phyloP scores from a whole-genome alignment of 2,329 filamentous ascomycete species.

The Microascus cirrosus region DNA sequence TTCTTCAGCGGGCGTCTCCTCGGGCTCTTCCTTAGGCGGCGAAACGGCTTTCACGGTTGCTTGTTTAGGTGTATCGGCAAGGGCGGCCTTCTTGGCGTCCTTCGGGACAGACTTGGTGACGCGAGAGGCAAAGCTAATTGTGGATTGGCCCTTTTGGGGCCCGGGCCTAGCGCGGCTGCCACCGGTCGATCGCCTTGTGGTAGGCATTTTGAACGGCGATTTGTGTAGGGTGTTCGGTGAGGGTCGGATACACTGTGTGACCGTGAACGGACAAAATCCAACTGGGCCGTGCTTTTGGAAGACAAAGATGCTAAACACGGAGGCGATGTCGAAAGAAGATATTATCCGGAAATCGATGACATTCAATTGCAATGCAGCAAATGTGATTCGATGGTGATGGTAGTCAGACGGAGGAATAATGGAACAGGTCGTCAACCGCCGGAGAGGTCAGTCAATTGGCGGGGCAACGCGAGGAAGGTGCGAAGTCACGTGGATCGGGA shows the following conservation, averaged over 20 bases:
- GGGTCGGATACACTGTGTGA: neutral
- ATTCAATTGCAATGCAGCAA: neutral
- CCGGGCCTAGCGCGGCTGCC: conserved; percentile 21
- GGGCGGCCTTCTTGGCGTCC: conserved; percentile 31
- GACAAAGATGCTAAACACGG: no score
- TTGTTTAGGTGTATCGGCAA: conserved; percentile 21
- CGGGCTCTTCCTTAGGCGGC: conserved; percentile 3
- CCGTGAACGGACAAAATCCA: neutral
- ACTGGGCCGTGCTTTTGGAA: neutral
- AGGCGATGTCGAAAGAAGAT: no score
- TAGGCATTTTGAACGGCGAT: conserved; percentile 28
- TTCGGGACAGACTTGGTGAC: conserved; percentile 43
- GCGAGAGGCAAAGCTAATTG: conserved; percentile 44
- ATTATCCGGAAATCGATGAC: no score
- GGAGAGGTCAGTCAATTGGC: conserved; percentile 25
- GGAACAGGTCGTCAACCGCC: no score
- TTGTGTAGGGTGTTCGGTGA: neutral
- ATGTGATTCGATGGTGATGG: neutral
- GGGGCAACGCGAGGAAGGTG: conserved; percentile 41
- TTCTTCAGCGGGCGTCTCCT: conserved; percentile 12
- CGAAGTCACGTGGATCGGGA: conserved; percentile 32
- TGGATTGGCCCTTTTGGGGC: conserved; percentile 37
- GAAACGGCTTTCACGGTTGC: conserved; percentile 10
- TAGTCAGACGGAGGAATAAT: neutral
- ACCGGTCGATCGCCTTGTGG: conserved; percentile 35